Base-by-base conservation (phyloP, 495 filamentous ascomycete genomes). In the Neurospora intermedia region DNA sequence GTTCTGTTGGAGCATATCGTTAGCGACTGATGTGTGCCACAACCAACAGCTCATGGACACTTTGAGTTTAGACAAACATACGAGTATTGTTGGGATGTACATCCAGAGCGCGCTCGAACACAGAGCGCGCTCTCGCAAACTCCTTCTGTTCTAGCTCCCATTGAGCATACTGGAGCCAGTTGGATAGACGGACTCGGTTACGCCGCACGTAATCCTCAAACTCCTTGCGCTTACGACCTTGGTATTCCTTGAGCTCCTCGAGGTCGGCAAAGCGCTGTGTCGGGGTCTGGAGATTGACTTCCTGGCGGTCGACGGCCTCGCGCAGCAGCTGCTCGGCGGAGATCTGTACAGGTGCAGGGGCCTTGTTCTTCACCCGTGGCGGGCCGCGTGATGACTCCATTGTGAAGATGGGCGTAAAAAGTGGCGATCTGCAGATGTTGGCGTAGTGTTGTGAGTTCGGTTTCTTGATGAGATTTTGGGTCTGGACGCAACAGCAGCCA, bases 91-190 rank as follows among this genome's bases (percentile, higher is more conserved):
- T 95, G 38, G 93, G 85, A 75, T 94, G 92, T 62, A 97, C 94
- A 80, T 99, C 96, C 74, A 99, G 87, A 73, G 96, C 96, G 74
- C 96, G 89, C 83, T 99, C 96, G 80, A 99, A 98, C 79, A 99
- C 91, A 59, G 92, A 95, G n/a, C 96, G 90, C 23, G 96, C 96
- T 43, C 96, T 89, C n/a, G 91, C 91, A 82, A 92, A 98, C 84
- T 99, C 96, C 81, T 98, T 99, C 82, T 99, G 96, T 81, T 99
- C 96, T 42, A 99, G 86, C 81, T 99, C 96, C 94, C 94, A 99
- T 73, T 92, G 89, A 45, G 96, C 96, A 86, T 99, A 99, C 75
- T 93, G 91, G 89, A 97, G 94, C 96, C 96, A 99, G 81, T 99
- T 98, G 82, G 96, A 96, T 87, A 98, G 94, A 75, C 97, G 97